Base-by-base conservation (phyloP, 768 basidiomycete genomes). In the Tulasnella sp. region DNA sequence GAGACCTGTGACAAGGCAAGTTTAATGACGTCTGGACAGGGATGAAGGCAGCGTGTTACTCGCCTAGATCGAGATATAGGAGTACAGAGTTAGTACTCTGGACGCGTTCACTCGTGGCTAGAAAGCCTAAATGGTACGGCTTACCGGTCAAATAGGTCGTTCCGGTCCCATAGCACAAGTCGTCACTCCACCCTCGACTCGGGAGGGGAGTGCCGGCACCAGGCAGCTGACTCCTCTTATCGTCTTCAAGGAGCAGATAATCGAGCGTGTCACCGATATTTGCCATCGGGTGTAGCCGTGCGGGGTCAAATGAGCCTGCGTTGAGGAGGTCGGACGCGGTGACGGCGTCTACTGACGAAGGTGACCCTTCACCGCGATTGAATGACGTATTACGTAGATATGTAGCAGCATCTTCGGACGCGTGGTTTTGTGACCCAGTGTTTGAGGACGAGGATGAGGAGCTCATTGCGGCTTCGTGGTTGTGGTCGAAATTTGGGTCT, bases 141-240 rank as follows among this genome's bases (percentile, higher is more conserved):
- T 68, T 68, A 97, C 94, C 94, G 70, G 86, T 79, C 57, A 99
- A 82, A 81, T 99, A 99, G 75, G 92, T 96, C 63, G 93, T 93
- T 62, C 96, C 96, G 65, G 93, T 97, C 67, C 96, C 96, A 73
- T 98, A 97, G 79, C 92, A 97, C 59, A 99, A 73, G 74, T 99
- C 96, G 75, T 99, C 96, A 73, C 90, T 88, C 93, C 91, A 98
- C 62, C 96, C 92, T 74, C 96, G 77, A 68, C 84, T 87, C 64
- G 93, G 92, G 62, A 99, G 80, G 58, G 93, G 92, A 59, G 87
- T 91, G 64, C 77, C 79, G 64, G 87, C 81, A 49, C 96, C 96
- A 67, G 90, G 90, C 60, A 96, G 74, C 54, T 89, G 82, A 69
- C 72, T 90, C 64, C 84, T 83, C 75, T 98, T 94, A 73, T 94